phyloP scores from a whole-genome alignment of 164 flowering plant species.

The Chimonanthus salicifolius region DNA sequence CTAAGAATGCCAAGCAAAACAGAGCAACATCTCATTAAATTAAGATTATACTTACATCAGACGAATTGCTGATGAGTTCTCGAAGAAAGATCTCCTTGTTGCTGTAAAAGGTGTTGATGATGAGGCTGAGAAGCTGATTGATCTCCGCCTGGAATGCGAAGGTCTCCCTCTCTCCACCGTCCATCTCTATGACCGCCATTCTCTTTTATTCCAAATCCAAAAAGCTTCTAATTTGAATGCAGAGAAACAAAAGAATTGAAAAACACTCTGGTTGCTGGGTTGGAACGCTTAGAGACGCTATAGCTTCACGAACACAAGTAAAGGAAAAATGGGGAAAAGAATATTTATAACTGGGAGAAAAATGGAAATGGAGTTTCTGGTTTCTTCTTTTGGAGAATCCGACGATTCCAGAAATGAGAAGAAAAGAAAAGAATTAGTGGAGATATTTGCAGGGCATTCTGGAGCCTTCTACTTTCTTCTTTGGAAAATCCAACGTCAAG shows the following conservation, averaged over 20 bases:
- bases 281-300: no score
- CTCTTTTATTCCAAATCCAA: no score
- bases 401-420: background rate
- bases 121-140: conserved; percentile 46
- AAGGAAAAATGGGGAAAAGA: background rate
- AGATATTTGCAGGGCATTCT: background rate
- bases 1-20: no score
- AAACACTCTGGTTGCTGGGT: background rate
- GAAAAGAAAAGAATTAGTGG: background rate
- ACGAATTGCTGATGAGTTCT: conserved; percentile 73
- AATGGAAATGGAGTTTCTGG: background rate
- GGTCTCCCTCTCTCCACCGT: no score
- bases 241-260: background rate
- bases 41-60: conserved; percentile 25
- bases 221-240: background rate
- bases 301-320: background rate
- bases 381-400: background rate
- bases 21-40: no score
- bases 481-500: background rate
- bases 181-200: background rate
- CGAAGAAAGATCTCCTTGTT: conserved; percentile 87
- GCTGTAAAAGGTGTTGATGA: conserved; percentile 80
- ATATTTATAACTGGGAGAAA: background rate
- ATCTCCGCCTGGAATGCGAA: no score
- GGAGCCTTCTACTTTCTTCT: background rate